Conservation (phyloP, 352 stramenopile species). For the Globisporangium takayamanum region DNA sequence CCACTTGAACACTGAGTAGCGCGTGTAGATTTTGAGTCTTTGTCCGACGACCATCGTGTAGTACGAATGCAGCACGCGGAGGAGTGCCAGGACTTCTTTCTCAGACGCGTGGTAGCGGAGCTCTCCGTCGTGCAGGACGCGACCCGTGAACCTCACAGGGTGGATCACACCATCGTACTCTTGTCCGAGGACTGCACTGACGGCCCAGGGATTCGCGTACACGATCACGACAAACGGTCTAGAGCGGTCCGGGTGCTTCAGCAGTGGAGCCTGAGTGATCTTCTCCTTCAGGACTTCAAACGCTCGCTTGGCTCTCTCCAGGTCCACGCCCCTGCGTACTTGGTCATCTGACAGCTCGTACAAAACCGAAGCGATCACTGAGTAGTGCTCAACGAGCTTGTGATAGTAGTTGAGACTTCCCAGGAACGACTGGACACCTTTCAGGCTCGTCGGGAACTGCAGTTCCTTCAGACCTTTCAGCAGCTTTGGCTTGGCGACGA, state of each 20-base stretch:
- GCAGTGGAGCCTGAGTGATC: slow-evolving; percentile 6
- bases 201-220: slow-evolving; percentile 17
- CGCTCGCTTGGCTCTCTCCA: not conserved
- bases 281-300: slow-evolving; percentile 17
- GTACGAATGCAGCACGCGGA: slow-evolving; percentile 10
- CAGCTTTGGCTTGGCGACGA: slow-evolving; percentile 11
- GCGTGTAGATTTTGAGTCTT: slow-evolving; percentile 10
- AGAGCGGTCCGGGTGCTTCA: slow-evolving; percentile 8
- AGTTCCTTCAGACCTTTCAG: slow-evolving; percentile 3
- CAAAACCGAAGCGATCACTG: slow-evolving; percentile 7
- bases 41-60: slow-evolving; percentile 5
- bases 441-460: slow-evolving; percentile 12
- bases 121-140: slow-evolving; percentile 9
- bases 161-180: slow-evolving; percentile 6
- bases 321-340: not conserved
- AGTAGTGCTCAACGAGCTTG: slow-evolving; percentile 20
- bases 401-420: slow-evolving; percentile 22
- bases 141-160: slow-evolving; percentile 9
- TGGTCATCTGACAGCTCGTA: slow-evolving; percentile 16
- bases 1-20: slow-evolving; percentile 19
- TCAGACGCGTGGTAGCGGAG: slow-evolving; percentile 14
- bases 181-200: slow-evolving; percentile 14
- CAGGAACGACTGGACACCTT: slow-evolving; percentile 18
- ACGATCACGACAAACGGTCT: slow-evolving; percentile 12
- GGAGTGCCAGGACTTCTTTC: slow-evolving; percentile 11